Evolutionary conservation across 371 early-diverging fungal genomes (phyloP), one percentile per base, ranked within the genome.

Genomic region (Mortierella sp.): DNA sequence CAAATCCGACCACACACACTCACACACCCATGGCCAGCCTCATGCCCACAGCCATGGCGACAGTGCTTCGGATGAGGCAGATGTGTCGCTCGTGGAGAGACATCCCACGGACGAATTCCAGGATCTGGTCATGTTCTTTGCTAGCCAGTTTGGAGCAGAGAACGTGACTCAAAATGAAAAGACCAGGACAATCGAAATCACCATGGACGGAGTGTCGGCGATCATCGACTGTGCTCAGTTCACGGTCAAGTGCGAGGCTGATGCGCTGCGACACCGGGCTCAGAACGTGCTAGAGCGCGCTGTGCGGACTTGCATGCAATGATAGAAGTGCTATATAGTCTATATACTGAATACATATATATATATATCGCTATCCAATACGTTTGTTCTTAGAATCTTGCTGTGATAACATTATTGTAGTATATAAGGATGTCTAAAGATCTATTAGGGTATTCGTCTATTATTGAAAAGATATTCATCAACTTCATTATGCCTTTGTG

Each of bases 201-300:
- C 65, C 3, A 61, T 86, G 62, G 87, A 87, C 53, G 86, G 83
- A 0, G 60, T 68, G 24, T 56, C 44, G 21, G 87, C 86, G 3
- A 70, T 57, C 14, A 79, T 87, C 9, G 83, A 86, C 52, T 81
- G 83, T 55, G 39, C 70, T 12, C 69, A 80, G 56, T 85, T 82
- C 53, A 21, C 54, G 4, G 75, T 75, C 47, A 59, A 64, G 24
- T 75, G 75, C 50, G 75, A 75, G 42, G 60, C 75, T 3, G 75
- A 75, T 50, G 75, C 75, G 2, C 43, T 75, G 48, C 53, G 75
- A 24, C 75, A 75, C 48, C 69, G 75, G 8, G 64, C 75, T 7
- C 75, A 75, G 56, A 75, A 75, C 48, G 75, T 75, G 12, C 43
- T 75, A 30, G 75, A 75, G 53, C 75, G 75, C 24, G 75, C 75